Conservation (phyloP, 192 early-diverging fungal genomes). For the Haplosporangium gracile region DNA sequence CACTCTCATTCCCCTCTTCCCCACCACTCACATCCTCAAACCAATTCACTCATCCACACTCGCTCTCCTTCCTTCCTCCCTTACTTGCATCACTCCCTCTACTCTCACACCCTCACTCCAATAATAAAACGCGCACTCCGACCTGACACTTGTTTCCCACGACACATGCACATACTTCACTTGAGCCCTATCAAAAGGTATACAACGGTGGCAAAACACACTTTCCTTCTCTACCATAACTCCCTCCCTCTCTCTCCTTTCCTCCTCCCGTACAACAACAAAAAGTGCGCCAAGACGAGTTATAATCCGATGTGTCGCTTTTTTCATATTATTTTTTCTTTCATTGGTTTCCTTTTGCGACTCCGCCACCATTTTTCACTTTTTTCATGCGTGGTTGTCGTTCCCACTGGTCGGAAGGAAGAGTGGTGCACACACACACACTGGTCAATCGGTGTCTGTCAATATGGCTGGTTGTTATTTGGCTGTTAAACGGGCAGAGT, state of each 20-base stretch:
- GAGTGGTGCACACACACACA: neutral
- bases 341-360: neutral
- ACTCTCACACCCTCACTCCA: no score
- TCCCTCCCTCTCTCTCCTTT: no score
- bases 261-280: neutral
- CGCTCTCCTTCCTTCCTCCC: no score
- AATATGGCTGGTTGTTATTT: no score
- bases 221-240: no score
- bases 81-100: no score
- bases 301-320: no score
- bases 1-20: neutral
- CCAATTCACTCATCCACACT: neutral
- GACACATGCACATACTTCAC: neutral
- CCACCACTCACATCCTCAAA: neutral
- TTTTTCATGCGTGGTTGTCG: neutral
- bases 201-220: neutral
- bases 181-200: slow-evolving; percentile 2
- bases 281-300: neutral
- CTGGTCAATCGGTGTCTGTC: no score
- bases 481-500: neutral
- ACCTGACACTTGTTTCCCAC: slow-evolving; percentile 1
- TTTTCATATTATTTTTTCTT: neutral
- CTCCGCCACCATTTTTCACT: neutral
- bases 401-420: neutral
- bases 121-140: neutral